phyloP scores from a whole-genome alignment of 163 green algal species.

The Chlorella variabilis region DNA sequence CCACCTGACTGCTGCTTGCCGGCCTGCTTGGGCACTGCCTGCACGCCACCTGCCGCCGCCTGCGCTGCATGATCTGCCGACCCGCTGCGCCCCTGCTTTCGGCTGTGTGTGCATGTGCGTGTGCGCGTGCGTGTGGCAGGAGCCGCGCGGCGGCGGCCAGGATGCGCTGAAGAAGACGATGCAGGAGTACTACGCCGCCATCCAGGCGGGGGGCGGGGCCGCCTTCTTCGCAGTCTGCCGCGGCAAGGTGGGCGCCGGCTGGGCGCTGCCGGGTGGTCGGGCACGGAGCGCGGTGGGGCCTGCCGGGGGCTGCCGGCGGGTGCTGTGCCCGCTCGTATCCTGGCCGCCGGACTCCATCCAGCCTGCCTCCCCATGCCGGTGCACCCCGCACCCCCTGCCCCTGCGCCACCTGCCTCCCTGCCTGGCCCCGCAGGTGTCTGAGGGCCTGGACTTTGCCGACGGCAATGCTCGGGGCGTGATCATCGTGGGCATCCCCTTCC shows the following conservation, averaged over 20 bases:
- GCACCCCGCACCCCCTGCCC: background rate
- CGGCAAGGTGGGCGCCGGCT: slow-evolving; percentile 81
- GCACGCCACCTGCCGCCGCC: too few species aligned
- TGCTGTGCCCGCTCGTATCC: too few species aligned
- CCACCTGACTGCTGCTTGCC: too few species aligned
- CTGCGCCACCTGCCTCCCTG: too few species aligned
- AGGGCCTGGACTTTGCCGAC: slow-evolving; percentile 98
- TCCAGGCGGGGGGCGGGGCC: slow-evolving; percentile 61
- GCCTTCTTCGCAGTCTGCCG: slow-evolving; percentile 95
- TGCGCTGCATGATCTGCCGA: too few species aligned
- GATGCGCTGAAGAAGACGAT: slow-evolving; percentile 57
- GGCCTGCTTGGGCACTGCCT: too few species aligned
- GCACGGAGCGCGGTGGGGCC: too few species aligned
- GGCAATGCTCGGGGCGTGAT: slow-evolving; percentile 89
- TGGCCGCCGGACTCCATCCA: too few species aligned
- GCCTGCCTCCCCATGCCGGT: background rate
- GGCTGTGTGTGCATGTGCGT: background rate
- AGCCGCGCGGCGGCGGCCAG: slow-evolving; percentile 58
- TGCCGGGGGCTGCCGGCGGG: too few species aligned
- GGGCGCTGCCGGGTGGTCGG: background rate
- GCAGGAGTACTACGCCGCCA: slow-evolving; percentile 55
- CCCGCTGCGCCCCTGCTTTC: too few species aligned
- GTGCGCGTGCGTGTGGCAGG: too few species aligned
- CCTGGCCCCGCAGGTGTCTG: slow-evolving; percentile 87
- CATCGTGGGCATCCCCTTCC: slow-evolving; percentile 91